Evolutionary conservation across 2,329 filamentous ascomycete species (phyloP).

Genomic region (Fusarium buxicola): DNA sequence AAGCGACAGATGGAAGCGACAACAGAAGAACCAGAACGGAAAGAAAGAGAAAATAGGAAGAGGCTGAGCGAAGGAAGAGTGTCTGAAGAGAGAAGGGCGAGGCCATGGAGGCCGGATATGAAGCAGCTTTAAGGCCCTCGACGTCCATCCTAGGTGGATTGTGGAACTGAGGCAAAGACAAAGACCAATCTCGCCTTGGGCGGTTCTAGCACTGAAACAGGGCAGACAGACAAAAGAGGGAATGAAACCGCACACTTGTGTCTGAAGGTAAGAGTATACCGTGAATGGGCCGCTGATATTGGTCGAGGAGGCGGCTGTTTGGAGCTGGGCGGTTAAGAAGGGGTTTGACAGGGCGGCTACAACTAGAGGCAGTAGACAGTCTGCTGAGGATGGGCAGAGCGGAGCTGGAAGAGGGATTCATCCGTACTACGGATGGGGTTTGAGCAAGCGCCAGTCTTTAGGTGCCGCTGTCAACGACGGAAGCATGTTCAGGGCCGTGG

Average conservation of each 20-base stretch:
- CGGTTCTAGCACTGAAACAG: conserved; percentile 49
- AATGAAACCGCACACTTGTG: conserved; percentile 66
- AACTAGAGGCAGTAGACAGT: neutral
- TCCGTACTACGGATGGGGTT: conserved; percentile 28
- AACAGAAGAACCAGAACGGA: conserved; percentile 46
- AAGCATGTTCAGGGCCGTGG: neutral
- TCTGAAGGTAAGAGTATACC: conserved; percentile 58
- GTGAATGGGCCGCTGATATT: conserved; percentile 62
- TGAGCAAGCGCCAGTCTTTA: conserved; percentile 42
- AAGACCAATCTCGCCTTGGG: conserved; percentile 47
- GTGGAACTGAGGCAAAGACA: conserved; percentile 32
- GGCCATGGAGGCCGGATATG: conserved; percentile 45
- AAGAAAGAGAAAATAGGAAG: conserved; percentile 42
- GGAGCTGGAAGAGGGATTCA: conserved; percentile 9
- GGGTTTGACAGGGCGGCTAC: conserved; percentile 40
- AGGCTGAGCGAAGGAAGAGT: conserved; percentile 37
- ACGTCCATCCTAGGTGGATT: conserved; percentile 41
- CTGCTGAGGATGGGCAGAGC: conserved; percentile 18
- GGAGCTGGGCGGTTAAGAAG: conserved; percentile 46
- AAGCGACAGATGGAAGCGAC: conserved; percentile 42
- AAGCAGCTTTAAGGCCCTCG: conserved; percentile 48
- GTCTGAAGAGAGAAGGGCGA: conserved; percentile 44
- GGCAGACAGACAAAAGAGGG: conserved; percentile 43
- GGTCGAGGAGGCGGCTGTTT: conserved; percentile 63
- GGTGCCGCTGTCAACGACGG: conserved; percentile 5